These are phyloP conservation scores for Diaporthe helianthi DNA, from an alignment of 2,329 filamentous ascomycete species.

Conservation along the genomic window DNA sequence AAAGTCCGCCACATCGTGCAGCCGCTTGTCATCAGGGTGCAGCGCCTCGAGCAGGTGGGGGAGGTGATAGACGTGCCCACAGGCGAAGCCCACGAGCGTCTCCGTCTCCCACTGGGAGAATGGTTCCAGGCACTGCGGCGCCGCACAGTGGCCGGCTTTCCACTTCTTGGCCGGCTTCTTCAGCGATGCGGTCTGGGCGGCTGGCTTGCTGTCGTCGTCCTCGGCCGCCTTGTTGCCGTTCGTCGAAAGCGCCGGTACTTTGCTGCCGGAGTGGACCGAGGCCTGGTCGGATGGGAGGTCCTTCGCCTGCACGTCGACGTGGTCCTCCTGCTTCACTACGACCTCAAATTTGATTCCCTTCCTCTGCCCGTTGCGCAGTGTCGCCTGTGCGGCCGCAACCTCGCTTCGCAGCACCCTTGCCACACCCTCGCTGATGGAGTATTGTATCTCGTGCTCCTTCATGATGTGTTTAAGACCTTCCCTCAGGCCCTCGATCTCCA, in stretches of 20 bases:
- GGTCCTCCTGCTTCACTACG: constrained; percentile 51
- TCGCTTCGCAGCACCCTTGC: constrained; percentile 87
- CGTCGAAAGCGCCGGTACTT: constrained; percentile 36
- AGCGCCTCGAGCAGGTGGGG: constrained; percentile 69
- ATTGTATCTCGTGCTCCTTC: constrained; percentile 94
- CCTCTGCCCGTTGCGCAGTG: constrained; percentile 78
- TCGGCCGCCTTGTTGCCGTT: constrained; percentile 28
- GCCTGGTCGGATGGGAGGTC: constrained; percentile 44
- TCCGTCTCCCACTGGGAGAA: constrained; percentile 71
- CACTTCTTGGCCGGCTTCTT: constrained; percentile 45
- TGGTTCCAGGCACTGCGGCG: constrained; percentile 56
- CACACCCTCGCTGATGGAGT: constrained; percentile 89
- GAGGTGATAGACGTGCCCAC: constrained; percentile 82
- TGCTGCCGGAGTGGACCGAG: constrained; percentile 28
- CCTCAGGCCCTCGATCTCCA: constrained; percentile 89
- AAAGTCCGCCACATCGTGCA: constrained; percentile 53
- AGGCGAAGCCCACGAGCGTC: constrained; percentile 80
- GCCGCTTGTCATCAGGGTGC: constrained; percentile 49
- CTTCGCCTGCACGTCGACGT: constrained; percentile 52
- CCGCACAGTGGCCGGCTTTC: constrained; percentile 64
- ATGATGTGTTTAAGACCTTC: constrained; percentile 91
- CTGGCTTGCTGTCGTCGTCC: constrained; percentile 3
- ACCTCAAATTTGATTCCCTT: constrained; percentile 92
- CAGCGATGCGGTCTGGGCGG: constrained; percentile 32
- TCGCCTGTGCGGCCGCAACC: constrained; percentile 83